Conservation (phyloP, 1,284 basidiomycete species). For the Boletus semigastroideus region DNA sequence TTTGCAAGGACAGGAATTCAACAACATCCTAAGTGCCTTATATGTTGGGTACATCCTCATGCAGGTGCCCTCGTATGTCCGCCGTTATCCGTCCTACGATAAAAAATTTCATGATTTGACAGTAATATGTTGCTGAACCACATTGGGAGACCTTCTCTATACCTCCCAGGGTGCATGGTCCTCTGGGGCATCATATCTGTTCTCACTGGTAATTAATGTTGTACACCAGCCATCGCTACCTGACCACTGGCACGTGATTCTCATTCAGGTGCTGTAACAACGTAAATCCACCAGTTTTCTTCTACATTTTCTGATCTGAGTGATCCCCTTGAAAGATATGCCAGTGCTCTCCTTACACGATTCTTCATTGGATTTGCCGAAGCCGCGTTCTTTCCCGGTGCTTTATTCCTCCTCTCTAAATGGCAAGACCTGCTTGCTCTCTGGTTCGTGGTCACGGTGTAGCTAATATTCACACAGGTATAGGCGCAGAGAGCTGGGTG, state of each 20-base stretch:
- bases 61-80: slow-evolving; percentile 51
- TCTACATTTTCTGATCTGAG: slow-evolving; percentile 11
- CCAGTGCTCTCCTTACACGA: slow-evolving; percentile 65
- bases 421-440: slow-evolving; percentile 41
- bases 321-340: slow-evolving; percentile 46
- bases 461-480: slow-evolving; percentile 37
- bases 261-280: slow-evolving; percentile 17
- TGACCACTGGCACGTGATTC: slow-evolving; percentile 1
- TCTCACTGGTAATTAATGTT: slow-evolving; percentile 48
- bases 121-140: slow-evolving; percentile 76
- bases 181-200: slow-evolving; percentile 70
- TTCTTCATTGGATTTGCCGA: slow-evolving; percentile 72
- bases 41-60: slow-evolving; percentile 69
- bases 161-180: slow-evolving; percentile 71
- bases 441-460: background rate
- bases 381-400: slow-evolving; percentile 80
- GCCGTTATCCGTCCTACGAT: background rate
- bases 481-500: slow-evolving; percentile 64
- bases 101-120: background rate
- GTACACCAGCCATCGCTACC: background rate
- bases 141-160: slow-evolving; percentile 73
- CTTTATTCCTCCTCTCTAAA: slow-evolving; percentile 41
- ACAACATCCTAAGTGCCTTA: slow-evolving; percentile 69
- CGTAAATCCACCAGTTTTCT: slow-evolving; percentile 14
- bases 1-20: slow-evolving; percentile 53